Evolutionary conservation across 225 moss, liverwort and hornwort genomes (phyloP).

Genomic region (Ulota crispa): DNA sequence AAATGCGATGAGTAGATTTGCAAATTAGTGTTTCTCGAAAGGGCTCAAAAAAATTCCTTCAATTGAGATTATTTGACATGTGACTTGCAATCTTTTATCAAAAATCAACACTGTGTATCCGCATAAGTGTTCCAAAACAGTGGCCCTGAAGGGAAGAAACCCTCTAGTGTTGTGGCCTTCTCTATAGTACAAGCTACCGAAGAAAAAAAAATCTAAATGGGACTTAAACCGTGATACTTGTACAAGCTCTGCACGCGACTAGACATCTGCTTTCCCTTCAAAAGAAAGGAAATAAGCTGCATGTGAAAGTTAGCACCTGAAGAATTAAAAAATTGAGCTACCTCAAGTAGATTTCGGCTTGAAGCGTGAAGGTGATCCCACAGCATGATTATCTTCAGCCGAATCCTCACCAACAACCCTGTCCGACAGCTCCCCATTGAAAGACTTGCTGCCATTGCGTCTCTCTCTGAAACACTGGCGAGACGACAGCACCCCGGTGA

Average conservation of each 20-base stretch:
- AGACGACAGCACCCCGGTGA: conserved; percentile 31
- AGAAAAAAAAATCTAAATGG: not conserved
- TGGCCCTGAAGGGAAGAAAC: not conserved
- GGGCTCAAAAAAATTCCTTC: too few relatives aligned
- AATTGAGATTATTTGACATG: too few relatives aligned
- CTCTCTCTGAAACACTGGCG: conserved; percentile 9
- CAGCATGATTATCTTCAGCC: not conserved
- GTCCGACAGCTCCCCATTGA: conserved; percentile 18
- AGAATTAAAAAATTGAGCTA: not conserved
- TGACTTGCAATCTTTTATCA: too few relatives aligned
- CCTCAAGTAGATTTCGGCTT: conserved; percentile 27
- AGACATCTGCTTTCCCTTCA: not conserved
- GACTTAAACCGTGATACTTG: not conserved
- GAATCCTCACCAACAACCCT: not conserved
- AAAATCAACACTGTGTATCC: not conserved
- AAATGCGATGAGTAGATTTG: too few relatives aligned
- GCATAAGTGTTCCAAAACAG: not conserved
- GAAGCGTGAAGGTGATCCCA: not conserved
- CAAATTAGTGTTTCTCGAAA: too few relatives aligned
- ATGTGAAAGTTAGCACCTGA: not conserved
- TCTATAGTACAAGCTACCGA: not conserved
- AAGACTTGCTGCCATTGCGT: not conserved
- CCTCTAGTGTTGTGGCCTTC: not conserved
- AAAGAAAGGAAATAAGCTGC: not conserved
- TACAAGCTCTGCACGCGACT: not conserved